These are phyloP conservation scores for Populus alba DNA, from an alignment of 345 rosid genomes.

Conservation along the genomic window DNA sequence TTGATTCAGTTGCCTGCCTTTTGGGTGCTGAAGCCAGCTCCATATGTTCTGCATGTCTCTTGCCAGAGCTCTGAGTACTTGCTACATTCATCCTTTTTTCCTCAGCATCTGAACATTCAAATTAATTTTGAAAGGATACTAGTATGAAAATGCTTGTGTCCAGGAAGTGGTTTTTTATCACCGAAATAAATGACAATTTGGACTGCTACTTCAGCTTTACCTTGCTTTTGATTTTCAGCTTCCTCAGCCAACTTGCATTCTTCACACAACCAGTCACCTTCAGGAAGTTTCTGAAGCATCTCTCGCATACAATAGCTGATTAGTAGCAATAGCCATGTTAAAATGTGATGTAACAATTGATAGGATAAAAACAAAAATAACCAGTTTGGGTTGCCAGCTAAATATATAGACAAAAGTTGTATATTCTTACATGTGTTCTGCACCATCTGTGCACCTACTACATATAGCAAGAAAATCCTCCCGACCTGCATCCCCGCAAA, in stretches of 20 bases:
- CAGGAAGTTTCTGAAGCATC: slow-evolving; percentile 80
- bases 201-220: slow-evolving; percentile 31
- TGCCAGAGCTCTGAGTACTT: slow-evolving; percentile 39
- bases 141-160: neutral
- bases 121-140: slow-evolving; percentile 22
- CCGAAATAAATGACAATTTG: neutral
- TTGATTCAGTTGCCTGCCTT: slow-evolving; percentile 58
- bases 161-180: neutral
- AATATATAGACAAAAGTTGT: slow-evolving; percentile 12
- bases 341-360: neutral
- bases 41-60: slow-evolving; percentile 54
- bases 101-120: slow-evolving; percentile 52
- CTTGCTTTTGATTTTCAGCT: slow-evolving; percentile 63
- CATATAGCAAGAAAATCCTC: slow-evolving; percentile 96
- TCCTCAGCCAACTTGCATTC: slow-evolving; percentile 83
- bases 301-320: slow-evolving; percentile 95
- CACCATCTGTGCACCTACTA: slow-evolving; percentile 91
- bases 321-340: slow-evolving; percentile 20
- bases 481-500: slow-evolving; percentile 98
- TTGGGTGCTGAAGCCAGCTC: slow-evolving; percentile 49
- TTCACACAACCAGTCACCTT: slow-evolving; percentile 95
- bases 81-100: slow-evolving; percentile 43
- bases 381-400: neutral
- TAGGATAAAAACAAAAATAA: neutral
- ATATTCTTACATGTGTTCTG: slow-evolving; percentile 94